These are phyloP conservation scores for Coemansia sp. DNA, from an alignment of 192 early-diverging fungal genomes.

Conservation along the genomic window DNA sequence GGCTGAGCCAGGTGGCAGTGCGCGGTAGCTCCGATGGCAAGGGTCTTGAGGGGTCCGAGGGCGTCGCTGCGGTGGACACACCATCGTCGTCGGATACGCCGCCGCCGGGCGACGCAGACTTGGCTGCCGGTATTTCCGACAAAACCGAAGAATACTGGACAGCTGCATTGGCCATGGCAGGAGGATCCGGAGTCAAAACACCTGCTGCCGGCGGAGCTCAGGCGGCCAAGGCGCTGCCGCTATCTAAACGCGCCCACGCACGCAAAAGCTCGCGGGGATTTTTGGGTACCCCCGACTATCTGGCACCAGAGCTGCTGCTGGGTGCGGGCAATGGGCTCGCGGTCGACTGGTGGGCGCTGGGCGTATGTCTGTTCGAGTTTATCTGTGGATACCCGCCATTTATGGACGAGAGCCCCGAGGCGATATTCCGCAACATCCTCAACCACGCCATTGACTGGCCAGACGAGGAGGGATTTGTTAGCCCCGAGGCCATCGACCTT, in stretches of 20 bases:
- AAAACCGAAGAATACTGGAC: constrained; percentile 43
- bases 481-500: constrained; percentile 63
- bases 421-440: constrained; percentile 86
- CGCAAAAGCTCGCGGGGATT: constrained; percentile 51
- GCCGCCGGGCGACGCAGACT: constrained; percentile 19
- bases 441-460: constrained; percentile 60
- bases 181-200: constrained; percentile 12
- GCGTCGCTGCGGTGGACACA: constrained; percentile 8
- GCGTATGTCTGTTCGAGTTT: constrained; percentile 89
- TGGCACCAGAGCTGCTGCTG: constrained; percentile 89
- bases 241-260: constrained; percentile 43
- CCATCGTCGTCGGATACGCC: constrained; percentile 16
- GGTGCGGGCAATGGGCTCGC: constrained; percentile 77
- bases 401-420: constrained; percentile 78
- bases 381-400: constrained; percentile 87
- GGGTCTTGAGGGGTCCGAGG: constrained; percentile 24
- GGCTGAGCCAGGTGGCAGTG: constrained; percentile 77
- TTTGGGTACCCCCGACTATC: constrained; percentile 89
- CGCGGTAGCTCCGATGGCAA: constrained; percentile 26
- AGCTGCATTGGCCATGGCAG: constrained; percentile 17
- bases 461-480: constrained; percentile 54
- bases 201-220: constrained; percentile 7
- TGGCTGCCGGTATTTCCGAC: constrained; percentile 15
- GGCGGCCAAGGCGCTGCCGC: constrained; percentile 34
- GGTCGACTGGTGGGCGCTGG: constrained; percentile 97